These are phyloP conservation scores for Chimonanthus praecox DNA, from an alignment of 164 flowering plant genomes.

Conservation along the genomic window DNA sequence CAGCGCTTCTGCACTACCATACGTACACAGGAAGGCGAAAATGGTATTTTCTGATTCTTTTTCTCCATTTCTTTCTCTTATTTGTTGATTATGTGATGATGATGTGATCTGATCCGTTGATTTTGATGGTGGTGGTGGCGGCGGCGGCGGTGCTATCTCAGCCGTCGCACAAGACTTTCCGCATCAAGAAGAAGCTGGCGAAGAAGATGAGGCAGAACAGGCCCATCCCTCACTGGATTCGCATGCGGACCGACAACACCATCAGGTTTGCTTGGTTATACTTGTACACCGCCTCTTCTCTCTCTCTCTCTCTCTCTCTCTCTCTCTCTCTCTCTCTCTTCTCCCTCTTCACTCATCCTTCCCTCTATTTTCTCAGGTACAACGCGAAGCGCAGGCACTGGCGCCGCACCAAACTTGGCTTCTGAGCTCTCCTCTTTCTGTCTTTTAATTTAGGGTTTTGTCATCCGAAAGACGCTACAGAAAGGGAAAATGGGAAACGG, in stretches of 20 bases:
- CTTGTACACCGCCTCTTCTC: background rate
- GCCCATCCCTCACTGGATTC: slow-evolving; percentile 59
- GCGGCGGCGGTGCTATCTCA: slow-evolving; percentile 6
- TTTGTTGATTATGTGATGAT: background rate
- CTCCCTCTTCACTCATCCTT: background rate
- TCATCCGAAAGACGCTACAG: background rate
- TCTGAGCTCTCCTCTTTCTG: slow-evolving; percentile 22
- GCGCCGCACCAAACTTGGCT: slow-evolving; percentile 70
- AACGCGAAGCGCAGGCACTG: slow-evolving; percentile 76
- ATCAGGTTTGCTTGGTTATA: slow-evolving; percentile 28
- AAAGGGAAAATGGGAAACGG: background rate
- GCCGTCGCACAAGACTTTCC: slow-evolving; percentile 62
- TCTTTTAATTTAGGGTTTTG: background rate
- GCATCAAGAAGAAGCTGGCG: slow-evolving; percentile 55
- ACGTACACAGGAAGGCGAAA: background rate
- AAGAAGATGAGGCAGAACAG: slow-evolving; percentile 71
- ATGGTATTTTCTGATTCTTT: slow-evolving; percentile 1
- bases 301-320: background rate
- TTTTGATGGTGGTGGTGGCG: background rate
- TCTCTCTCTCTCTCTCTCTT: background rate
- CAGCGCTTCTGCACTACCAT: too few species aligned
- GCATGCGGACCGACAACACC: slow-evolving; percentile 53
- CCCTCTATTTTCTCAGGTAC: slow-evolving; percentile 31
- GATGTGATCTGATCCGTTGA: background rate
- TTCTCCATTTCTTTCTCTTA: background rate